Evolutionary conservation across 495 filamentous ascomycete species (phyloP), one percentile per base, ranked within the genome.

Genomic region (Tetracladium setigerum): DNA sequence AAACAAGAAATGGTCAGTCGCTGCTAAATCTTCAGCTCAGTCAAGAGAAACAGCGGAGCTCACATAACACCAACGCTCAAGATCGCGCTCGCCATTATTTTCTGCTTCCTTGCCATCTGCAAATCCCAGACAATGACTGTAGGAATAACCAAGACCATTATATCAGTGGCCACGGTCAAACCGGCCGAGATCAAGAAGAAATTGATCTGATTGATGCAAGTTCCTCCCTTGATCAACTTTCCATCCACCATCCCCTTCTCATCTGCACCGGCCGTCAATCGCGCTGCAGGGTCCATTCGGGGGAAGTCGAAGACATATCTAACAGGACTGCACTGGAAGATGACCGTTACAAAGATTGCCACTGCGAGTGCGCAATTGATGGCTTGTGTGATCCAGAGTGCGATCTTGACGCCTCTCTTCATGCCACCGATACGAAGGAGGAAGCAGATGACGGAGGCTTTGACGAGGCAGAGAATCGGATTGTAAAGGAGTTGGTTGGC

Each of bases 401-500:
- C 65, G 18, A 59, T 7, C 33, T 46, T 22, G 0, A 61, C 44
- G 4, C 12, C 11, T 5, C 24, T 39, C 40, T 53, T 44, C 30
- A 55, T 51, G 1, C 58, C 55, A 7, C 49, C 68, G 0, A 79
- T 63, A 12, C 75, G 72, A 31, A 65, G 63, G 17, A 78, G 63
- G 50, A 79, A 77, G 34, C 72, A 15, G 17, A 79, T 59, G 35
- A 77, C 66, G 0, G 76, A 78, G 0, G 71, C 41, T 47, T 78
- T 77, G 35, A 76, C 68, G 11, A 74, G 55, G 5, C 68, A 66
- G 40, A 81, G 58, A 44, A 70, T 65, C 2, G 71, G 71, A 46
- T 73, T 72, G 51, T 77, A 77, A 44, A 76, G 48, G n/a, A 74
- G 49, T 52, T 76, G 70, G 33, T 70, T 68, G 16, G 66, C 68